Evolutionary conservation across 179 eudicot genomes (phyloP).

Genomic region (Spinacia oleracea): DNA sequence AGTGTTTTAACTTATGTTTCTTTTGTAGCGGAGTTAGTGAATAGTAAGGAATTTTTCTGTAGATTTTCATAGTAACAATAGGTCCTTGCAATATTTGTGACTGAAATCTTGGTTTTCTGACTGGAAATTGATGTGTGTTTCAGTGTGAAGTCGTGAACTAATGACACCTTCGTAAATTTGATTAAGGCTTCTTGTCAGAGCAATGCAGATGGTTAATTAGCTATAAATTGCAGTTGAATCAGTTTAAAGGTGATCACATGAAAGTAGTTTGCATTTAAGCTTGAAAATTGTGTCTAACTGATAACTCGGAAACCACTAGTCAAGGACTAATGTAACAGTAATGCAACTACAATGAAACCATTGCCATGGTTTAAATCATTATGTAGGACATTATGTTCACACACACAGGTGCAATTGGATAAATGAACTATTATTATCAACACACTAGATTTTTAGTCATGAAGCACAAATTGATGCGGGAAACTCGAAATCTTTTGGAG

Average conservation of each 20-base stretch:
- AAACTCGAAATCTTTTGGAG: neutral
- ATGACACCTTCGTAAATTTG: neutral
- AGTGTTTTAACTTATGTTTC: neutral
- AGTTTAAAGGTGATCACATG: neutral
- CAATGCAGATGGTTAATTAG: neutral
- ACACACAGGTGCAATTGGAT: neutral
- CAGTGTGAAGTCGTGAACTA: too few relatives aligned
- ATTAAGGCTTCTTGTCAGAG: constrained; percentile 3
- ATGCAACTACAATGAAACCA: neutral
- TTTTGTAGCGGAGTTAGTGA: neutral
- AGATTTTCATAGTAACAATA: neutral
- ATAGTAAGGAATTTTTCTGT: neutral
- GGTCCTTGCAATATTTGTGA: neutral
- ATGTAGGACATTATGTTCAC: neutral
- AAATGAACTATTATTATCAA: neutral
- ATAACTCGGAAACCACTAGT: neutral
- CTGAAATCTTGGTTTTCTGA: neutral
- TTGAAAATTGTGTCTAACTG: neutral
- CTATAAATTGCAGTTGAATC: neutral
- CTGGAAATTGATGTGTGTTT: neutral
- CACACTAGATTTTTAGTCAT: neutral
- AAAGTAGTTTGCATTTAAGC: neutral
- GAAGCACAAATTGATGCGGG: neutral
- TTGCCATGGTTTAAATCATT: neutral
- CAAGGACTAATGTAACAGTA: too few relatives aligned